phyloP scores from a whole-genome alignment of 495 filamentous ascomycete species.

The Amorphotheca resinae region DNA sequence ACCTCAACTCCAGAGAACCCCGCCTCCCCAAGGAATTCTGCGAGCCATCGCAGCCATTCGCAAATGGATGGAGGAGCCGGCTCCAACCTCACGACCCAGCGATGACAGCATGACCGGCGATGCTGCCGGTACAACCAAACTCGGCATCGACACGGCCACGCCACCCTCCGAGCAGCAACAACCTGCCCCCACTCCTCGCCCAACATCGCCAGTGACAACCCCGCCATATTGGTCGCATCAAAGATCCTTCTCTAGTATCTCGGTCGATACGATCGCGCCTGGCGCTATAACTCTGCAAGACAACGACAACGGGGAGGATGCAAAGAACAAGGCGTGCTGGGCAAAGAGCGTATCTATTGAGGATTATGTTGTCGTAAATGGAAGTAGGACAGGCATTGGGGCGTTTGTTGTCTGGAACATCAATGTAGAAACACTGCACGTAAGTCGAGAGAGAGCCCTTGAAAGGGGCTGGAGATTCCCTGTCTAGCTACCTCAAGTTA shows the following conservation, averaged over 20 bases:
- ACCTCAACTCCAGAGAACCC: neutral
- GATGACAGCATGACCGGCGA: constrained; percentile 5
- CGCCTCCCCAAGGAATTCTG: too few species aligned
- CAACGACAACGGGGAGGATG: constrained; percentile 29
- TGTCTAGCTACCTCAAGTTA: too few species aligned
- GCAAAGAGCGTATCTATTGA: constrained; percentile 40
- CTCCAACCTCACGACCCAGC: constrained; percentile 8
- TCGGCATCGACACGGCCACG: constrained; percentile 1
- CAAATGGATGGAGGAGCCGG: constrained; percentile 23
- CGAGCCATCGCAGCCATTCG: constrained; percentile 7
- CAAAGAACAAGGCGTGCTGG: constrained; percentile 42
- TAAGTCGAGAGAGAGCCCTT: constrained; percentile 3
- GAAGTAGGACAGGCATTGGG: constrained; percentile 36
- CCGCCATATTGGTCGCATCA: constrained; percentile 26
- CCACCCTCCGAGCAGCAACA: neutral
- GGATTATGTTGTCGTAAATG: constrained; percentile 38
- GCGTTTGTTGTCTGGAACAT: constrained; percentile 47
- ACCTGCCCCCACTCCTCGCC: constrained; percentile 4
- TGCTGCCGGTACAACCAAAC: neutral
- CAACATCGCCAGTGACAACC: constrained; percentile 16
- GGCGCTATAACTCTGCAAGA: constrained; percentile 41
- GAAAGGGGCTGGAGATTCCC: neutral
- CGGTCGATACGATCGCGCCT: constrained; percentile 30
- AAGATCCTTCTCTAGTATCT: constrained; percentile 28
- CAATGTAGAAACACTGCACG: constrained; percentile 32